Evolutionary conservation across 2,329 filamentous ascomycete species (phyloP).

Genomic region (Alternaria sp.): DNA sequence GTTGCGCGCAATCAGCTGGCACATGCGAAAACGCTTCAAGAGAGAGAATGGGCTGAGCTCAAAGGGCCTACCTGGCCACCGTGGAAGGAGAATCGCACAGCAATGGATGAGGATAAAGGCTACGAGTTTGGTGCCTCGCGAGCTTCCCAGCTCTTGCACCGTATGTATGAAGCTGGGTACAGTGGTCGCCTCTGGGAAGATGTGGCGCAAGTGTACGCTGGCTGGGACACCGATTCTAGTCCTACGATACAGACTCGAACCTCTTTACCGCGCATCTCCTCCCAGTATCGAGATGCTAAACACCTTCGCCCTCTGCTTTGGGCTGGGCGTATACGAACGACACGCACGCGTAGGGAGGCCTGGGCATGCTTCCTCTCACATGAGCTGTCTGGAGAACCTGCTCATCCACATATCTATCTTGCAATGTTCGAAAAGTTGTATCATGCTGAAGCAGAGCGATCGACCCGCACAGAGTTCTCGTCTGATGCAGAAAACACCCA

Average conservation of each 20-base stretch:
- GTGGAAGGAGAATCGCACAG: slow-evolving; percentile 67
- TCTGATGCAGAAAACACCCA: slow-evolving; percentile 1
- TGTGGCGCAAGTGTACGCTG: slow-evolving; percentile 60
- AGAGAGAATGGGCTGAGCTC: slow-evolving; percentile 64
- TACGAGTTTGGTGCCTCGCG: slow-evolving; percentile 63
- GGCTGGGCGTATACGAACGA: slow-evolving; percentile 64
- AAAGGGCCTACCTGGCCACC: slow-evolving; percentile 69
- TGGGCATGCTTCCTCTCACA: slow-evolving; percentile 69
- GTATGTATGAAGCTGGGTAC: slow-evolving; percentile 68
- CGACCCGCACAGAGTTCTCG: slow-evolving; percentile 1
- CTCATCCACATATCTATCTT: slow-evolving; percentile 55
- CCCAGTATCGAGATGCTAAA: slow-evolving; percentile 2
- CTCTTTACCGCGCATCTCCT: slow-evolving; percentile 39
- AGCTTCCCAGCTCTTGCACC: slow-evolving; percentile 60
- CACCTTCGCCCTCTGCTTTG: slow-evolving; percentile 52
- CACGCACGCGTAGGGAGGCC: slow-evolving; percentile 66
- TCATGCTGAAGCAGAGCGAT: slow-evolving; percentile 32
- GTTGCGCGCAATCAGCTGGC: slow-evolving; percentile 63
- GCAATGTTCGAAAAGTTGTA: slow-evolving; percentile 65
- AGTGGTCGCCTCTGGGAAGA: slow-evolving; percentile 58
- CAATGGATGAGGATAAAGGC: slow-evolving; percentile 64
- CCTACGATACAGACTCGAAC: slow-evolving; percentile 67
- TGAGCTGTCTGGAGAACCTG: slow-evolving; percentile 51
- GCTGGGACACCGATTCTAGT: slow-evolving; percentile 68
- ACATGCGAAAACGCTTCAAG: slow-evolving; percentile 61